These are phyloP conservation scores for Calycina herbarum DNA, from an alignment of 2,329 filamentous ascomycete species.

Conservation along the genomic window DNA sequence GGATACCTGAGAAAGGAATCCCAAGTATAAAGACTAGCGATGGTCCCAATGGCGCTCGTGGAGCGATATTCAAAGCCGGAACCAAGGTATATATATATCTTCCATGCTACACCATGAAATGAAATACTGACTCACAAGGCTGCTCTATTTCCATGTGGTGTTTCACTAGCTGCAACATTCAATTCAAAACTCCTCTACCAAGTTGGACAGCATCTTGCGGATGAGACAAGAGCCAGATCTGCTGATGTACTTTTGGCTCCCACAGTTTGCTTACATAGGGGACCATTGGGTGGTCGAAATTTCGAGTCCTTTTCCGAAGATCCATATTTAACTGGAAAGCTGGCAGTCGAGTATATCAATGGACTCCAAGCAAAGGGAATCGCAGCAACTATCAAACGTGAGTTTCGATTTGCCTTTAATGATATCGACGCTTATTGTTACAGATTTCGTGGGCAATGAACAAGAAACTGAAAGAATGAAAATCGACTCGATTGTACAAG, in stretches of 20 bases:
- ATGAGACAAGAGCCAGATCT: slow-evolving; percentile 71
- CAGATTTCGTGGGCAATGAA: slow-evolving; percentile 70
- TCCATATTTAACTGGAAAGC: slow-evolving; percentile 71
- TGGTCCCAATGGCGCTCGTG: slow-evolving; percentile 69
- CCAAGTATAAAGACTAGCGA: slow-evolving; percentile 67
- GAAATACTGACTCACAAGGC: slow-evolving; percentile 48
- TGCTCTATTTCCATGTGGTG: slow-evolving; percentile 76
- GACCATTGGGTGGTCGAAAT: slow-evolving; percentile 79
- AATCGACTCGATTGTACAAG: slow-evolving; percentile 63
- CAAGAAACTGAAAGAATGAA: slow-evolving; percentile 68
- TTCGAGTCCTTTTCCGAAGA: slow-evolving; percentile 89
- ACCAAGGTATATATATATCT: slow-evolving; percentile 50
- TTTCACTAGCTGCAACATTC: slow-evolving; percentile 78
- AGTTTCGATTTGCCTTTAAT: slow-evolving; percentile 26
- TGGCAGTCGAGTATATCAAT: slow-evolving; percentile 70
- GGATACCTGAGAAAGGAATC: slow-evolving; percentile 62
- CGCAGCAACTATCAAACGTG: slow-evolving; percentile 76
- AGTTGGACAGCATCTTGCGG: slow-evolving; percentile 69
- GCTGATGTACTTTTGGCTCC: slow-evolving; percentile 74
- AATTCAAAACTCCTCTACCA: slow-evolving; percentile 68
- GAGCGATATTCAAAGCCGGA: slow-evolving; percentile 67
- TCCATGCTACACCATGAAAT: background rate
- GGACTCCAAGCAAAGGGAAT: slow-evolving; percentile 73
- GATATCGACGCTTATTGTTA: slow-evolving; percentile 15
- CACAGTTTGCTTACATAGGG: slow-evolving; percentile 79